Evolutionary conservation across 2,329 filamentous ascomycete species (phyloP).

Genomic region (Phyllosticta citribraziliensis): DNA sequence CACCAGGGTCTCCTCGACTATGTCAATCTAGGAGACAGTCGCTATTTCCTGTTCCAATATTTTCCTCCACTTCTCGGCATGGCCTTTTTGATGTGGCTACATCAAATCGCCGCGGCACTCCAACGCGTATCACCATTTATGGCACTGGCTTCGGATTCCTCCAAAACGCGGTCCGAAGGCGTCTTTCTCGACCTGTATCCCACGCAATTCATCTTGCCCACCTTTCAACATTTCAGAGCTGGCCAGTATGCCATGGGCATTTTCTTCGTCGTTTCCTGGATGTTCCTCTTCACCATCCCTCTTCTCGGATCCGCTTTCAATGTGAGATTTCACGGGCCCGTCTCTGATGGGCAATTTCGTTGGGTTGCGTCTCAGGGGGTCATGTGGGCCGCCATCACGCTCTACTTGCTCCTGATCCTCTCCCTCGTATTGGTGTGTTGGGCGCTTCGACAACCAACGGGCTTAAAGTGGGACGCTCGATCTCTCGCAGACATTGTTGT

Average conservation of each 20-base stretch:
- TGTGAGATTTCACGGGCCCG: slow-evolving; percentile 51
- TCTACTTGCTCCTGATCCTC: slow-evolving; percentile 60
- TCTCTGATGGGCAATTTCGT: slow-evolving; percentile 52
- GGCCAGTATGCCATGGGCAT: slow-evolving; percentile 59
- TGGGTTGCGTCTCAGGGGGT: slow-evolving; percentile 74
- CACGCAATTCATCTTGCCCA: slow-evolving; percentile 58
- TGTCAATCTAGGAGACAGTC: slow-evolving; percentile 55
- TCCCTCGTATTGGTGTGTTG: slow-evolving; percentile 46
- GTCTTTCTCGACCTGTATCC: slow-evolving; percentile 54
- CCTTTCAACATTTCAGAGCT: slow-evolving; percentile 55
- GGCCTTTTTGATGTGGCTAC: slow-evolving; percentile 63
- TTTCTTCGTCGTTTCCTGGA: slow-evolving; percentile 62
- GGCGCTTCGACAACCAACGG: slow-evolving; percentile 59
- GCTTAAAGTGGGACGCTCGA: slow-evolving; percentile 74
- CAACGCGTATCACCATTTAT: slow-evolving; percentile 69
- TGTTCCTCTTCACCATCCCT: slow-evolving; percentile 69
- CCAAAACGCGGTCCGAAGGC: slow-evolving; percentile 48
- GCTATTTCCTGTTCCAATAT: slow-evolving; percentile 81
- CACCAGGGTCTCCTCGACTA: slow-evolving; percentile 58
- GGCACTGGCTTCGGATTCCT: slow-evolving; percentile 58
- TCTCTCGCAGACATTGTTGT: slow-evolving; percentile 73
- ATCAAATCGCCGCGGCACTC: slow-evolving; percentile 64
- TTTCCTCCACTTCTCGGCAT: slow-evolving; percentile 69
- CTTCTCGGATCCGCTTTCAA: slow-evolving; percentile 70
- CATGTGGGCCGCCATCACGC: slow-evolving; percentile 64